These are phyloP conservation scores for Nyssa sinensis DNA, from an alignment of 148 eudicot genomes.

Conservation along the genomic window DNA sequence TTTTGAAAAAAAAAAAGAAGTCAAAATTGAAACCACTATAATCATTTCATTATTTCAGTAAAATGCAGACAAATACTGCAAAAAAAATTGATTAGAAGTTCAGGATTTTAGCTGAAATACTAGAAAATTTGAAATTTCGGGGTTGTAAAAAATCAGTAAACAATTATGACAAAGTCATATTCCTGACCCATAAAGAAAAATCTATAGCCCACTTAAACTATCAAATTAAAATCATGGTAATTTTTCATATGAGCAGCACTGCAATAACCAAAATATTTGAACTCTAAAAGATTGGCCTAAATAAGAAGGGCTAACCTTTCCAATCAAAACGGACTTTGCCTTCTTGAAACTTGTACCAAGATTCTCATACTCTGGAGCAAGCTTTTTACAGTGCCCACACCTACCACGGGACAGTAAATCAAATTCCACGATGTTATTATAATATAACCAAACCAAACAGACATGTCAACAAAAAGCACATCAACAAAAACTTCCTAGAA, in stretches of 20 bases:
- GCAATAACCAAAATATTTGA: not conserved
- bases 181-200: not conserved
- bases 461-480: not conserved
- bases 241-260: not conserved
- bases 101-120: not conserved
- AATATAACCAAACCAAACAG: not conserved
- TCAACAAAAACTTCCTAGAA: no score
- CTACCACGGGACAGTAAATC: constrained; percentile 30
- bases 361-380: constrained; percentile 93
- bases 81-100: not conserved
- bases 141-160: not conserved
- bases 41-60: not conserved
- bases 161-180: not conserved
- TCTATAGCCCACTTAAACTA: not conserved
- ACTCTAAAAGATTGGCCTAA: not conserved
- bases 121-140: no score
- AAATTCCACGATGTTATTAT: not conserved
- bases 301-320: constrained; percentile 57
- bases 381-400: constrained; percentile 99
- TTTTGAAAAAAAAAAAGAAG: not conserved
- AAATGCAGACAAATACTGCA: not conserved
- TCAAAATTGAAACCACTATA: not conserved
- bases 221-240: no score
- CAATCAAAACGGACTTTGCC: constrained; percentile 87
- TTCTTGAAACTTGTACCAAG: constrained; percentile 92